Evolutionary conservation across 768 basidiomycete species (phyloP), one percentile per base, ranked within the genome.

Genomic region (Lactarius tabidus): DNA sequence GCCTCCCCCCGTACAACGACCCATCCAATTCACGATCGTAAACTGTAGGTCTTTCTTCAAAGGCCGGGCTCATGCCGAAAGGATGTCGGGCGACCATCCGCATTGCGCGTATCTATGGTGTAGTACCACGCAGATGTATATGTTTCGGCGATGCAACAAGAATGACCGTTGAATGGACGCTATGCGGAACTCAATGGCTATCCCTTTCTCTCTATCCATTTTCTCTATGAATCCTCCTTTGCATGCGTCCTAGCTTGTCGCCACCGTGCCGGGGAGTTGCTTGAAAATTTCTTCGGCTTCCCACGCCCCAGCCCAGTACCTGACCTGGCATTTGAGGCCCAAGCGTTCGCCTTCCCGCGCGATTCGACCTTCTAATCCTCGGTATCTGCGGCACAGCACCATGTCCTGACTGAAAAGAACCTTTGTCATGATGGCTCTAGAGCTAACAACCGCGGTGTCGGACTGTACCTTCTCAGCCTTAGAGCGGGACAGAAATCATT

Each of bases 401-500:
- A 87, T 75, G 72, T 99, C 97, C 75, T 91, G 87, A 63, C 93
- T 95, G 73, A 17, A 61, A 51, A 26, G 23, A 26, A 45, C 1
- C 26, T 26, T 26, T 53, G 54, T 62, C 23, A 57, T 60, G 23
- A 57, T 60, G 23, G 66, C 35, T n/a, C 35, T 39, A 20, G n/a
- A 12, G 7, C 36, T 51, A 51, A 33, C 23, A 17, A 31, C 18
- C 28, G 2, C 51, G 45, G 12, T 26, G 26, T 15, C 15, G 2
- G 12, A n/a, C 75, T 78, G 71, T 64, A 91, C 89, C 82, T 83
- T 77, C 89, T 80, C 59, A 98, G 79, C 58, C 89, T 86, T 53
- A 98, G 78, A 60, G 93, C 82, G 4, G 96, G 95, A 74, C 97
- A 99, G 74, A 94, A 96, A 75, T 99, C 97, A 75, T 98, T 98